A percentile compares a stretch with the other conserved stretches of the same genome.
Conservation (phyloP, 73 alveolate species). For the Tetrahymena elliotti region DNA sequence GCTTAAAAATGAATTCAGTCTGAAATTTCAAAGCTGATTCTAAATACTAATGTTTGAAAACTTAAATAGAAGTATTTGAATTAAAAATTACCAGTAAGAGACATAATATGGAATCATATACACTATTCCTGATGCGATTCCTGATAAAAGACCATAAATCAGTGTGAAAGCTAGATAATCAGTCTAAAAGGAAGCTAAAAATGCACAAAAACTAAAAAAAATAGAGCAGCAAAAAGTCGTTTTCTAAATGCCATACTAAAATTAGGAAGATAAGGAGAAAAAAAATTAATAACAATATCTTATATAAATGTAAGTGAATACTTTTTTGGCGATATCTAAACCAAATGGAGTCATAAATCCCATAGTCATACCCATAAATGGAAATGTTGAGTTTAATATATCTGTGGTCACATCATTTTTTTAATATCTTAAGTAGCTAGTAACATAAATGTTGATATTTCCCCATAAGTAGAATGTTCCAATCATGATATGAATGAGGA, state of each 20-base stretch:
- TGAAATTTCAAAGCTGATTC: not conserved
- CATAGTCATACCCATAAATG: not conserved
- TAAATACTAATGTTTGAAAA: no score
- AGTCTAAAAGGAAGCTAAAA: not conserved
- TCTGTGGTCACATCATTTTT: not conserved
- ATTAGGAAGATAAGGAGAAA: not conserved
- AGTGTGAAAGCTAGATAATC: not conserved
- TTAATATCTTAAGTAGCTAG: not conserved
- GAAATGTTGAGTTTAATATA: not conserved
- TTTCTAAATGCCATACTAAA: not conserved
- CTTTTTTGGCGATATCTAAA: not conserved
- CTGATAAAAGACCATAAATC: not conserved
- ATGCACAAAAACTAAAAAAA: not conserved
- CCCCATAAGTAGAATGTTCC: not conserved
- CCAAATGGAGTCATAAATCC: not conserved
- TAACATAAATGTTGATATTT: not conserved
- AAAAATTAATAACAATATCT: not conserved
- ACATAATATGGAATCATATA: not conserved
- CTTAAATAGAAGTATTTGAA: not conserved
- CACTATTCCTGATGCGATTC: not conserved
- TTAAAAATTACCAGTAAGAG: not conserved
- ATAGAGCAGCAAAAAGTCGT: not conserved
- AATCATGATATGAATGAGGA: not conserved
- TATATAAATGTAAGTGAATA: not conserved
- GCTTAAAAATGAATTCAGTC: not conserved